These are phyloP conservation scores for Cruciata laevipes DNA, from an alignment of 257 asterid genomes.

Conservation along the genomic window DNA sequence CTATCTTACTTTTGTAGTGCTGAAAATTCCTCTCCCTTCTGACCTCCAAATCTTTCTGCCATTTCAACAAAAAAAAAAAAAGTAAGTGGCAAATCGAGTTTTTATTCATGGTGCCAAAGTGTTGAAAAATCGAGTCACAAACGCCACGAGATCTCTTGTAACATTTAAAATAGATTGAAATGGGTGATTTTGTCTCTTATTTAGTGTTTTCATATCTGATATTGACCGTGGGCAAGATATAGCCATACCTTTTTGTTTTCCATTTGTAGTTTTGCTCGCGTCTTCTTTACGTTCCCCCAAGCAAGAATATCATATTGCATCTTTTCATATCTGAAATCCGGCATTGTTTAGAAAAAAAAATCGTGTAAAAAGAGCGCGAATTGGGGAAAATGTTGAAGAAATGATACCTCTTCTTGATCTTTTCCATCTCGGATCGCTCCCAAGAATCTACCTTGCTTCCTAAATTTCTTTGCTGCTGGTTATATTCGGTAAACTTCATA, in stretches of 20 bases:
- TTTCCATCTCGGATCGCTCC: slow-evolving; percentile 52
- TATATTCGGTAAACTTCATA: slow-evolving; percentile 20
- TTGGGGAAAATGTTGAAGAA: background rate
- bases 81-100: background rate
- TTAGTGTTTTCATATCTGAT: too few species aligned
- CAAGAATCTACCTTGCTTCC: slow-evolving; percentile 49
- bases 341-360: background rate
- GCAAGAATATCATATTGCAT: slow-evolving; percentile 33
- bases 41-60: slow-evolving; percentile 44
- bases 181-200: background rate
- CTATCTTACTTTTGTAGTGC: slow-evolving; percentile 48
- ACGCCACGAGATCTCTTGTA: background rate
- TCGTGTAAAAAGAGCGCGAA: background rate
- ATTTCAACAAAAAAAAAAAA: slow-evolving; percentile 2
- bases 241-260: slow-evolving; percentile 52
- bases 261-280: slow-evolving; percentile 33
- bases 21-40: slow-evolving; percentile 43
- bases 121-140: background rate
- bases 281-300: slow-evolving; percentile 60
- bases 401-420: slow-evolving; percentile 50
- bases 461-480: slow-evolving; percentile 24
- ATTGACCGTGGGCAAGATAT: background rate
- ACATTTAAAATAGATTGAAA: too few species aligned
- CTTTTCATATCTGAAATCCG: slow-evolving; percentile 44
- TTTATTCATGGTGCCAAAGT: background rate